Conservation (phyloP, 139 green algal genomes). For the Asterochloris erici region DNA sequence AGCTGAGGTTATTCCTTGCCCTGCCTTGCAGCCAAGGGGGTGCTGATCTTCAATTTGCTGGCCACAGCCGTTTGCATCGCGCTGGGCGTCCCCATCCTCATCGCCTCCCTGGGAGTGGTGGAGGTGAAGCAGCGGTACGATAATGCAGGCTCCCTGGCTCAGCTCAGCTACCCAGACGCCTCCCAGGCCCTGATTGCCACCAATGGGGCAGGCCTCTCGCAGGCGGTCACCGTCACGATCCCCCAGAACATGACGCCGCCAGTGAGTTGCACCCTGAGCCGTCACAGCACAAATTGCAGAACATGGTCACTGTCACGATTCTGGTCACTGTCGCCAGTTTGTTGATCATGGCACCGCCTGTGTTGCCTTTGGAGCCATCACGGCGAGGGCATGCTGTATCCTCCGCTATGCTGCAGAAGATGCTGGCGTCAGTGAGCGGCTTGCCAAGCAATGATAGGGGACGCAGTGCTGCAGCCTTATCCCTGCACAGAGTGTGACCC, state of each 20-base stretch:
- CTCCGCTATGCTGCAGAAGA: no score
- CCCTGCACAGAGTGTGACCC: no score
- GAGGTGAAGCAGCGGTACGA: conserved; percentile 37
- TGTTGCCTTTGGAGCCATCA: no score
- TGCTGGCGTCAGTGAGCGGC: background rate
- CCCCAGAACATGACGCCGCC: conserved; percentile 37
- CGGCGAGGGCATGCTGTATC: no score
- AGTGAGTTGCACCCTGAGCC: conserved; percentile 28
- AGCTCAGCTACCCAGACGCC: background rate
- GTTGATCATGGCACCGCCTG: no score
- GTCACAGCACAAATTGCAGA: no score
- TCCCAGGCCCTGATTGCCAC: conserved; percentile 16
- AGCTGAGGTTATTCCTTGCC: no score
- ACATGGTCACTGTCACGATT: no score
- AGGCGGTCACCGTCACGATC: conserved; percentile 23
- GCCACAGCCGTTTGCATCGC: conserved; percentile 27
- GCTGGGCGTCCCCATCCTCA: conserved; percentile 45
- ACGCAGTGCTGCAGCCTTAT: no score
- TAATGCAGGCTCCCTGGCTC: conserved; percentile 22
- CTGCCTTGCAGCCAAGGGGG: conserved; percentile 1
- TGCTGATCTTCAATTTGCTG: conserved; percentile 35
- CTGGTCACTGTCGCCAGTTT: no score
- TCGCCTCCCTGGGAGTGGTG: conserved; percentile 35
- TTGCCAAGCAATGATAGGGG: background rate
- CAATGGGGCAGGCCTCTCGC: conserved; percentile 11